Evolutionary conservation across 345 rosid species (phyloP), one percentile per base, ranked within the genome.

Genomic region (Rhizophora mangle): DNA sequence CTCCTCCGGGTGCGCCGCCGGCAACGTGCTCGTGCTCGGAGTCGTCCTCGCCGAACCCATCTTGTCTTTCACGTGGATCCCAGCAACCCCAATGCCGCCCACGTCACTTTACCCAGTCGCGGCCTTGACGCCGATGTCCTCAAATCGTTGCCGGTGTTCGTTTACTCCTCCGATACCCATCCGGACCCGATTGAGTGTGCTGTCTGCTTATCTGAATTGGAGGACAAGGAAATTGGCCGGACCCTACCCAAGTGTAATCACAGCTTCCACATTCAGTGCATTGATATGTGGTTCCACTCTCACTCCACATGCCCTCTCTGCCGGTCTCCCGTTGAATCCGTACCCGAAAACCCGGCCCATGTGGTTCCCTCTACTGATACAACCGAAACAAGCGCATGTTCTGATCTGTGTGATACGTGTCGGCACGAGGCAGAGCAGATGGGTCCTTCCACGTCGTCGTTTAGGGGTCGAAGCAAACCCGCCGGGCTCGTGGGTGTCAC

Each of bases 271-370:
- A 71, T 82, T 26, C 96, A 82, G 2, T 96, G 98, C 30, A 90
- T 96, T 7, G 99, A 96, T 71, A 92, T 96, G 99, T 96, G 99
- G 98, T 90, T 96, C 74, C 94, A 88, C 53, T 86, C 97, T 54
- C 99, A 94, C 69, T 82, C 96, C 51, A 92, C 96, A 0, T 94
- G 99, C 70, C 99, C 98, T 34, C 92, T 96, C 46, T 96, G 99
- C 54, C 93, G 99, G 34, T 75, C 86, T 8, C 81, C 89, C 4
- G 98, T 96, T 20, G 94, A 90, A 52, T 71, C 82, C 43, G 59
- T 68, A 6, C 24, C 64, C n/a, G 67, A 64, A 4, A 43, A 59
- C 20, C n/a, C 74, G 9, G 51, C 6, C 22, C 62, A 11, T 10
- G 46, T 6, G 4, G 65, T 15, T 43, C 21, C 60, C 0, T 3